Evolutionary conservation across 1,284 basidiomycete genomes (phyloP).

Genomic region (Bjerkandera adusta): DNA sequence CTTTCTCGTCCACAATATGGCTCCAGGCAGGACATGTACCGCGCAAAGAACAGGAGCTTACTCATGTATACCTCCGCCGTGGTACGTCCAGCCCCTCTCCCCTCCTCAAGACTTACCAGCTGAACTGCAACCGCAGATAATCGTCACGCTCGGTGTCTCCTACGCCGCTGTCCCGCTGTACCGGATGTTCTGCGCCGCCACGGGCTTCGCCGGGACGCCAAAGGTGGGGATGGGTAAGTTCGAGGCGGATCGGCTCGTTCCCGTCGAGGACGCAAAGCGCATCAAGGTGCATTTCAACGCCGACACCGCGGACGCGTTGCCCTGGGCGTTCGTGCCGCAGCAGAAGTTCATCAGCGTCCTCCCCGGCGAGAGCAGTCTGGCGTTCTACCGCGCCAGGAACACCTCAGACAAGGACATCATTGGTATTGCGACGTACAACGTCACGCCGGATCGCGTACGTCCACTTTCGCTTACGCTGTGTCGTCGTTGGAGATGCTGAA

Average conservation of each 20-base stretch:
- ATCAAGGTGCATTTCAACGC: constrained; percentile 98
- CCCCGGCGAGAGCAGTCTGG: constrained; percentile 94
- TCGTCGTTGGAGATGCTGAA: no score
- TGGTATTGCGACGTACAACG: constrained; percentile 99
- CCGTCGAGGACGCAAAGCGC: constrained; percentile 64
- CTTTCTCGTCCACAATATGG: constrained; percentile 18
- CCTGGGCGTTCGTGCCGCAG: constrained; percentile 92
- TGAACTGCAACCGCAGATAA: constrained; percentile 48
- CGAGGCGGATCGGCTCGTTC: constrained; percentile 79
- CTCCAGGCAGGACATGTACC: constrained; percentile 35
- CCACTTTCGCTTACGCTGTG: neutral
- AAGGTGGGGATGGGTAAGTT: constrained; percentile 83
- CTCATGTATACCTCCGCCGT: constrained; percentile 81
- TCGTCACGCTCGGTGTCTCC: constrained; percentile 80
- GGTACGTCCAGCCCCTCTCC: constrained; percentile 41
- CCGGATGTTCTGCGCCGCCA: constrained; percentile 96
- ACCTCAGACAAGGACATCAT: constrained; percentile 85
- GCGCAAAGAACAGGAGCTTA: constrained; percentile 64
- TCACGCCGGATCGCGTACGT: constrained; percentile 86
- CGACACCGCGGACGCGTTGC: constrained; percentile 84
- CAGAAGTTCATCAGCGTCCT: constrained; percentile 90
- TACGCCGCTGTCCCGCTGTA: constrained; percentile 98
- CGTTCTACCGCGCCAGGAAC: constrained; percentile 96
- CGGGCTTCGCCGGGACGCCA: constrained; percentile 95
- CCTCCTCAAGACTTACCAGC: constrained; percentile 3